Evolutionary conservation across 257 asterid genomes (phyloP).

Genomic region (Salvia hispanica): DNA sequence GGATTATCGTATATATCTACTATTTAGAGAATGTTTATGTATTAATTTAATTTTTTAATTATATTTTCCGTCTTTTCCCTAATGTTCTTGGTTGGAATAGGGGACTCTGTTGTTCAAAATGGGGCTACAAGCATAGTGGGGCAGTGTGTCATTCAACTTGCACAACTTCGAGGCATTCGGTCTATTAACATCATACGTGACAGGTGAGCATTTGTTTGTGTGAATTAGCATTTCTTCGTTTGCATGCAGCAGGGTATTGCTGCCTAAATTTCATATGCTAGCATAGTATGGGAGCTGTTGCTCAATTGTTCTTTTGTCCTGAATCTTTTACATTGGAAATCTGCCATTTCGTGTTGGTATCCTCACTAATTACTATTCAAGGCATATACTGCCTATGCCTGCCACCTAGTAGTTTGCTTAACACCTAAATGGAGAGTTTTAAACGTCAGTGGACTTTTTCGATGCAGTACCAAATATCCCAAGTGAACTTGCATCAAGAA

Average conservation of each 20-base stretch:
- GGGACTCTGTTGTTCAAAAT: conserved; percentile 89
- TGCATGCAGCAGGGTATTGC: conserved; percentile 10
- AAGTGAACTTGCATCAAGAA: conserved; percentile 22
- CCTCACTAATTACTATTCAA: not conserved
- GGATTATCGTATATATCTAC: too few species aligned
- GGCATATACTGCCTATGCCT: conserved; percentile 11
- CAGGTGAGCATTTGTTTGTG: conserved; percentile 55
- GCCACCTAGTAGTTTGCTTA: conserved; percentile 13
- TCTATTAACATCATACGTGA: conserved; percentile 83
- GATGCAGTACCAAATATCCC: not conserved
- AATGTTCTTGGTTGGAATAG: conserved; percentile 44
- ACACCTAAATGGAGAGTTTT: conserved; percentile 2
- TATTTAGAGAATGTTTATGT: too few species aligned
- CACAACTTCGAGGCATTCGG: conserved; percentile 71
- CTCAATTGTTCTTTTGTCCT: not conserved
- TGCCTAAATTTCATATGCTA: conserved; percentile 22
- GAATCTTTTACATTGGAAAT: conserved; percentile 2
- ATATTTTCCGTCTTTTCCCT: conserved; percentile 10
- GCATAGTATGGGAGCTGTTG: not conserved
- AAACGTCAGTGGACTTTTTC: conserved; percentile 5
- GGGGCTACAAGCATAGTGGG: conserved; percentile 99
- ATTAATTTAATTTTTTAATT: too few species aligned
- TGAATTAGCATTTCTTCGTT: not conserved
- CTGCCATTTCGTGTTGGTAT: conserved; percentile 4
- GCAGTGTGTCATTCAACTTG: conserved; percentile 93